Conservation (phyloP, 2,329 filamentous ascomycete genomes). For the Alternaria burnsii region DNA sequence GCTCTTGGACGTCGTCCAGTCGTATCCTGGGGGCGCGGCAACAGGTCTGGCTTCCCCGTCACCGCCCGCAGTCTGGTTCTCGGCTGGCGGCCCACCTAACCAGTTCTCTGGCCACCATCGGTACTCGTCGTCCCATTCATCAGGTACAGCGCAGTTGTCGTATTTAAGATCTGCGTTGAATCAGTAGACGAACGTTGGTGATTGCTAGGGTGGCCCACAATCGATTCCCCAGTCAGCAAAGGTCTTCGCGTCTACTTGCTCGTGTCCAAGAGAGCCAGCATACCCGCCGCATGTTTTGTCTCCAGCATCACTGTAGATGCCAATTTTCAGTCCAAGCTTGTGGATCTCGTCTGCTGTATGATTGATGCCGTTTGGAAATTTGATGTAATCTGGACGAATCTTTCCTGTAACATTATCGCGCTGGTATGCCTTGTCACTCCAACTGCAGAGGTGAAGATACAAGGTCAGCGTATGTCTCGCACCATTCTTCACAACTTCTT, state of each 20-base stretch:
- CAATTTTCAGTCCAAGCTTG: constrained; percentile 65
- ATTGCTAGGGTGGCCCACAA: constrained; percentile 17
- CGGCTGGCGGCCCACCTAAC: constrained; percentile 50
- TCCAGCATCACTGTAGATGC: constrained; percentile 67
- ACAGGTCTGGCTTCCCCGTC: constrained; percentile 36
- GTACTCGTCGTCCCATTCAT: constrained; percentile 50
- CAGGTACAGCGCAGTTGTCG: constrained; percentile 48
- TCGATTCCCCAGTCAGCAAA: constrained; percentile 56
- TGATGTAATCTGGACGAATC: constrained; percentile 58
- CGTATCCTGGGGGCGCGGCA: constrained; percentile 58
- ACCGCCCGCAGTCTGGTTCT: constrained; percentile 43
- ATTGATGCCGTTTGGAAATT: constrained; percentile 67
- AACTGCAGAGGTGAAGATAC: constrained; percentile 44
- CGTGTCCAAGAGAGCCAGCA: constrained; percentile 64
- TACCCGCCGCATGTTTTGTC: constrained; percentile 63
- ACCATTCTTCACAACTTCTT: background rate
- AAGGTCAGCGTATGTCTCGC: background rate
- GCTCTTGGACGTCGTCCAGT: constrained; percentile 60
- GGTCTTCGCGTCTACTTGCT: constrained; percentile 64
- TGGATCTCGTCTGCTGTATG: constrained; percentile 64
- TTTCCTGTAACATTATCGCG: constrained; percentile 43
- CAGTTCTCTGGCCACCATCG: constrained; percentile 53
- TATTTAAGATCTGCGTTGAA: constrained; percentile 37
- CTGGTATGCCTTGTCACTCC: constrained; percentile 55
- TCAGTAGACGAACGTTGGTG: background rate